phyloP scores from a whole-genome alignment of 2,329 filamentous ascomycete species.

The Ceratocystis diversiconidia region DNA sequence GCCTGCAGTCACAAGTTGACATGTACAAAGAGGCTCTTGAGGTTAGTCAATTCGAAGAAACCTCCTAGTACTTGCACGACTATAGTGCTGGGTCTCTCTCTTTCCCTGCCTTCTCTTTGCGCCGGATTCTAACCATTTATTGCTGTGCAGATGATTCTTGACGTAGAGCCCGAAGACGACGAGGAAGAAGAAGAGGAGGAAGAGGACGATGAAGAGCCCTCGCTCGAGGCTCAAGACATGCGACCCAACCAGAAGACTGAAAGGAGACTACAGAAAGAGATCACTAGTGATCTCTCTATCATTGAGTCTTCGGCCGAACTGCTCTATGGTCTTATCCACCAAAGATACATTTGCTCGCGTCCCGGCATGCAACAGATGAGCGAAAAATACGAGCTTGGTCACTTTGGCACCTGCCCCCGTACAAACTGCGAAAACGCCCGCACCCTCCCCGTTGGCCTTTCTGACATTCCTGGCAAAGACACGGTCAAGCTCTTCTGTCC shows the following conservation, averaged over 20 bases:
- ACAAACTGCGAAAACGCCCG: constrained; percentile 83
- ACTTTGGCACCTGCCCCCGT: constrained; percentile 91
- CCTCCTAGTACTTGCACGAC: neutral
- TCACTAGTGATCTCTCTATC: constrained; percentile 83
- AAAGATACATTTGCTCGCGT: constrained; percentile 92
- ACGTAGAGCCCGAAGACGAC: constrained; percentile 91
- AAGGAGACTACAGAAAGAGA: constrained; percentile 64
- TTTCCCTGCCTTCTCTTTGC: neutral
- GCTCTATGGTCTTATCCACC: constrained; percentile 94
- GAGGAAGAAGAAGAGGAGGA: constrained; percentile 71
- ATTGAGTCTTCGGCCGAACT: constrained; percentile 98
- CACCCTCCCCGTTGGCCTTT: constrained; percentile 83
- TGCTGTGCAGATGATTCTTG: constrained; percentile 67
- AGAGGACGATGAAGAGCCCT: constrained; percentile 53
- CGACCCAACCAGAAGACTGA: constrained; percentile 32
- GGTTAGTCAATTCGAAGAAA: constrained; percentile 28
- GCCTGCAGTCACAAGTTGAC: constrained; percentile 82
- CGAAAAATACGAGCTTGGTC: constrained; percentile 93
- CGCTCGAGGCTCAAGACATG: constrained; percentile 46
- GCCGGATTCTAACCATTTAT: constrained; percentile 19
- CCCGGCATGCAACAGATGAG: constrained; percentile 98
- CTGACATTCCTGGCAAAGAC: constrained; percentile 88
- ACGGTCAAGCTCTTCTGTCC: constrained; percentile 98
- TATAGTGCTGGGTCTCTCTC: too few species aligned
- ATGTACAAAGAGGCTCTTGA: constrained; percentile 99